Percentiles rank a stretch among this genome's conserved stretches.
These are phyloP conservation scores for Acrocalymma vagum DNA, from an alignment of 2,329 filamentous ascomycete genomes.

Conservation along the genomic window DNA sequence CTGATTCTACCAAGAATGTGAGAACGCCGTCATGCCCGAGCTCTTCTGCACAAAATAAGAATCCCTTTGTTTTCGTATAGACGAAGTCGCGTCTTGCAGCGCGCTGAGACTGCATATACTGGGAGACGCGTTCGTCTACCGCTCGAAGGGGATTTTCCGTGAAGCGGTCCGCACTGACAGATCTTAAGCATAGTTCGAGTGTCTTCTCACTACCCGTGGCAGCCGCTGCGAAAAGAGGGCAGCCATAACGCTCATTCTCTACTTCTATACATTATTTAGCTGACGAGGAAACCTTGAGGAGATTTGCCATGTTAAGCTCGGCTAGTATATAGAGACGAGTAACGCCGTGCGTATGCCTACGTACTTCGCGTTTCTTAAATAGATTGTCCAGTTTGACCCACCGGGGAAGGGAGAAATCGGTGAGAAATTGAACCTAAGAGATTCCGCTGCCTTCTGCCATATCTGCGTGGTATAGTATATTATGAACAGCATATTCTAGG, in stretches of 20 bases:
- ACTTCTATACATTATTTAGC: conserved; percentile 23
- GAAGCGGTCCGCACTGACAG: conserved; percentile 16
- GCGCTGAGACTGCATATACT: background rate
- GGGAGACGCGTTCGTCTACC: background rate
- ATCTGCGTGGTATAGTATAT: conserved; percentile 55
- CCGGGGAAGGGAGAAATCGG: conserved; percentile 28
- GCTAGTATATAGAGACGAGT: conserved; percentile 30
- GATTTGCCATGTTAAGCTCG: conserved; percentile 26
- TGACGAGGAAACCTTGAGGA: conserved; percentile 38
- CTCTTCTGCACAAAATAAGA: conserved; percentile 33
- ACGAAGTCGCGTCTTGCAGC: conserved; percentile 17
- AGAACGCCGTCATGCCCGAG: conserved; percentile 25
- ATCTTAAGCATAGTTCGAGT: conserved; percentile 22
- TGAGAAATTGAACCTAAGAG: conserved; percentile 21
- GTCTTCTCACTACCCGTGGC: conserved; percentile 38
- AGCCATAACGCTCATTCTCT: conserved; percentile 40
- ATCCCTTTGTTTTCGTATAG: conserved; percentile 18
- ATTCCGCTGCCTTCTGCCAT: conserved; percentile 36
- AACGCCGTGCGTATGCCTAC: conserved; percentile 18
- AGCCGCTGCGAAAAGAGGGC: conserved; percentile 48
- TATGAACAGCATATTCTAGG: conserved; percentile 54
- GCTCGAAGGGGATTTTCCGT: conserved; percentile 11
- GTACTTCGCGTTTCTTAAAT: conserved; percentile 35
- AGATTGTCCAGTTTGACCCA: conserved; percentile 46
- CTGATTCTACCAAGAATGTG: conserved; percentile 23